Evolutionary conservation across 2,329 filamentous ascomycete genomes (phyloP).

Genomic region (Colletotrichum sp.): DNA sequence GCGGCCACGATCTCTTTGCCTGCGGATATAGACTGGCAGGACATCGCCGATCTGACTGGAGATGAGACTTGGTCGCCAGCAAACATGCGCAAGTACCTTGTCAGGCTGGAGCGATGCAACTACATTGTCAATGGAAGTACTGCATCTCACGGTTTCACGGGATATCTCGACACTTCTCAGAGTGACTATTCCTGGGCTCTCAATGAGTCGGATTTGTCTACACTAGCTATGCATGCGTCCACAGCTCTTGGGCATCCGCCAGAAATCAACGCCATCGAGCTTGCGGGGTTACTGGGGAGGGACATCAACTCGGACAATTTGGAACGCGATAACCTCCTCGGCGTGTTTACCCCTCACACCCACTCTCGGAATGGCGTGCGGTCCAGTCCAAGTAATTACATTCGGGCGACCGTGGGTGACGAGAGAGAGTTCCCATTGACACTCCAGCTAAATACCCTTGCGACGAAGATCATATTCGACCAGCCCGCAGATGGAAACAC

Average conservation of each 20-base stretch:
- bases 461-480: constrained; percentile 16
- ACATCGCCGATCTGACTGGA: constrained; percentile 62
- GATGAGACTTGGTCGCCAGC: constrained; percentile 61
- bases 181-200: not conserved
- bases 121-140: not conserved
- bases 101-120: not conserved
- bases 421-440: constrained; percentile 7
- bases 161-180: not conserved
- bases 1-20: constrained; percentile 64
- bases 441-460: constrained; percentile 8
- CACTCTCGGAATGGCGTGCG: constrained; percentile 25
- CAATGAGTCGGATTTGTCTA: not conserved
- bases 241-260: not conserved
- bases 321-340: not conserved
- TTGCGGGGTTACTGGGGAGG: not conserved
- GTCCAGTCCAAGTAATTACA: constrained; percentile 32
- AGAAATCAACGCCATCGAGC: not conserved
- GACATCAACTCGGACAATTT: not conserved
- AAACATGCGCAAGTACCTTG: constrained; percentile 56
- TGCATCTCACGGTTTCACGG: not conserved
- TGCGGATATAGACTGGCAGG: constrained; percentile 62
- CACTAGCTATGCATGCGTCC: not conserved
- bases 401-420: constrained; percentile 11
- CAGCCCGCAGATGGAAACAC: not conserved
- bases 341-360: not conserved